phyloP scores from a whole-genome alignment of 257 asterid genomes.

The Nicotiana benthamiana region DNA sequence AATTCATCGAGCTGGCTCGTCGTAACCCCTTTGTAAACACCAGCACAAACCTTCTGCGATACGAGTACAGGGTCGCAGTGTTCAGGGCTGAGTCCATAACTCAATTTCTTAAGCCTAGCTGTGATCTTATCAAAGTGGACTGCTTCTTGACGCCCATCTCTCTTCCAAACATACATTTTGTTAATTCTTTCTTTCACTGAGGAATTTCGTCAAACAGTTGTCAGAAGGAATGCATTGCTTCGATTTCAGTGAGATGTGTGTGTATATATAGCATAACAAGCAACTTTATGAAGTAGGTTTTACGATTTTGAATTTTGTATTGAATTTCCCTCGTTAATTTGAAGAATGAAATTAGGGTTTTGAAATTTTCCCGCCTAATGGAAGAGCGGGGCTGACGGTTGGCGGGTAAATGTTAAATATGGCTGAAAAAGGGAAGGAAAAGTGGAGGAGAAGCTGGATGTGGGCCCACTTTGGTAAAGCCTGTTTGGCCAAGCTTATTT shows the following conservation, averaged over 20 bases:
- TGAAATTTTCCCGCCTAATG: neutral
- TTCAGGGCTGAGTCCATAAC: constrained; percentile 83
- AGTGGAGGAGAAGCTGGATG: neutral
- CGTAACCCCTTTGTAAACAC: constrained; percentile 88
- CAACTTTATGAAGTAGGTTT: neutral
- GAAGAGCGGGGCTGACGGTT: neutral
- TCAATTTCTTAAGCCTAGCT: constrained; percentile 77
- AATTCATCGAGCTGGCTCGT: constrained; percentile 93
- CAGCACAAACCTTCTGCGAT: constrained; percentile 89
- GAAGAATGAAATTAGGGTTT: neutral
- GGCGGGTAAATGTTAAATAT: neutral
- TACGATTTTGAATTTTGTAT: neutral
- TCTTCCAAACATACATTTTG: constrained; percentile 83
- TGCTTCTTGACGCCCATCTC: constrained; percentile 89
- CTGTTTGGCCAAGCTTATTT: too few species aligned
- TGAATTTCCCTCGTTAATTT: neutral
- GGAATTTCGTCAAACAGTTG: constrained; percentile 24
- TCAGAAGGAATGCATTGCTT: neutral
- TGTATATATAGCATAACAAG: neutral
- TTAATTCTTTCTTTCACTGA: neutral
- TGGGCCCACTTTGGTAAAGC: neutral
- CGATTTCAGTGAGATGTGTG: neutral
- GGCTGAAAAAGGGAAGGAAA: neutral
- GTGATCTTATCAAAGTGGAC: constrained; percentile 97
- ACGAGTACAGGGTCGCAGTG: constrained; percentile 91